Evolutionary conservation across 495 filamentous ascomycete genomes (phyloP), one percentile per base, ranked within the genome.

Genomic region (Thozetella sp.): DNA sequence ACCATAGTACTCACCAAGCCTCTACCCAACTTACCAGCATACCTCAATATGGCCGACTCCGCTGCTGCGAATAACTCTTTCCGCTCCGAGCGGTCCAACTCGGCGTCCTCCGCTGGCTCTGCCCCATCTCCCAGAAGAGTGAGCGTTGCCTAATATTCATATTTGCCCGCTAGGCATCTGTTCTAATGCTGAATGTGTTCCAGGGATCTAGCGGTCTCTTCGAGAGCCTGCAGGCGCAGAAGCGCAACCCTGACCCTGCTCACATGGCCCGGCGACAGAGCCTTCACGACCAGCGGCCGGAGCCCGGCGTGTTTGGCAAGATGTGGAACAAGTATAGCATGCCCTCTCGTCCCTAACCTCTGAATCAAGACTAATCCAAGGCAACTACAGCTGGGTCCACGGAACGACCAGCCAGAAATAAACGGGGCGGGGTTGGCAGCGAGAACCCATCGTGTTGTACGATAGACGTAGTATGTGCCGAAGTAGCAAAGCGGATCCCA

Each of bases 301-400:
- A 59, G 22, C 10, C 67, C 10, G 78, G 78, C 45, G 73, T 80
- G 62, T 64, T 81, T 53, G 77, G 75, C 13, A 62, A 69, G 63
- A 78, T 80, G 77, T 81, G 78, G 78, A 65, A 77, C 51, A 76
- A 72, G 78, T 81, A 54, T 26, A 71, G 61, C 19, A 15, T 19
- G 20, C 34, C 22, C 45, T 37, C 22, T 54, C 20, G 15, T 54
- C 23, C 12, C 37, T 43, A 23, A 13, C 3, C 2, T 30, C 19
- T 40, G 22, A 13, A 22, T 48, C 27, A n/a, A 25, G 27, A 27
- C 19, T 13, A n/a, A 4, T n/a, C 25, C 50, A 34, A 15, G 3
- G 13, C 22, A 19, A 30, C 30, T 51, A 58, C 53, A 66, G 63
- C 43, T 66, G 60, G 59, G 63, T 66, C 26, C 57, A 37, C 46